These are phyloP conservation scores for Termitomyces sp. DNA, from an alignment of 768 basidiomycete species.

Conservation along the genomic window DNA sequence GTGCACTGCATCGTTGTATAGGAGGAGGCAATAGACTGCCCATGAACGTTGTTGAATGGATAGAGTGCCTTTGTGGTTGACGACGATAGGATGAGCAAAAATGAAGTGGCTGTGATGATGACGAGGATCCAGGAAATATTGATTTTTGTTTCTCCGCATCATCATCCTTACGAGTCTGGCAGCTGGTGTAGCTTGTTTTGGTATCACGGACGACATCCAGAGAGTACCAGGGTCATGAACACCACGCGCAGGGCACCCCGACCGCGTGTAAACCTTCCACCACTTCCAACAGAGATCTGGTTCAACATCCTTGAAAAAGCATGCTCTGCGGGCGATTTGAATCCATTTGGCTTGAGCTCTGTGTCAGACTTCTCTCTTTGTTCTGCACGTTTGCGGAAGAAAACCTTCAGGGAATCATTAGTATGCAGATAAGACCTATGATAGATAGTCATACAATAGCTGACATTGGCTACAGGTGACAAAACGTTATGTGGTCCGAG, in stretches of 20 bases:
- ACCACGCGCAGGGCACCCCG: slow-evolving; percentile 9
- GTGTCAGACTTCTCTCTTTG: slow-evolving; percentile 8
- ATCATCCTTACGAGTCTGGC: background rate
- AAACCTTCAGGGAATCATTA: slow-evolving; percentile 15
- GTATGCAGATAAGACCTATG: slow-evolving; percentile 11
- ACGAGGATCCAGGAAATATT: background rate
- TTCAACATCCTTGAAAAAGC: slow-evolving; percentile 20
- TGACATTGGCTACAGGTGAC: slow-evolving; percentile 13
- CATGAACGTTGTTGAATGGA: background rate
- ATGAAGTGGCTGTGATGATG: background rate
- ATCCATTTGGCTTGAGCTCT: slow-evolving; percentile 14
- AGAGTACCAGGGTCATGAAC: slow-evolving; percentile 1
- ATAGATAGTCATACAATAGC: background rate
- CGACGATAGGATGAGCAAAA: background rate
- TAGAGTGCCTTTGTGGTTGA: background rate
- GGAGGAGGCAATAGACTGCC: background rate
- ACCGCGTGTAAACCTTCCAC: slow-evolving; percentile 5
- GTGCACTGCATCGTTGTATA: background rate
- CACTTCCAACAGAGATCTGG: slow-evolving; percentile 26
- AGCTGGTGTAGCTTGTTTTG: background rate
- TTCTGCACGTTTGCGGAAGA: slow-evolving; percentile 9
- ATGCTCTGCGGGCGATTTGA: slow-evolving; percentile 14
- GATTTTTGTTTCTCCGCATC: background rate
- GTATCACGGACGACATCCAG: background rate
- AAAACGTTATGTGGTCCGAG: slow-evolving; percentile 19